Conservation (phyloP, 2,329 filamentous ascomycete species). For the Aspergillus oerlinghausenensis region DNA sequence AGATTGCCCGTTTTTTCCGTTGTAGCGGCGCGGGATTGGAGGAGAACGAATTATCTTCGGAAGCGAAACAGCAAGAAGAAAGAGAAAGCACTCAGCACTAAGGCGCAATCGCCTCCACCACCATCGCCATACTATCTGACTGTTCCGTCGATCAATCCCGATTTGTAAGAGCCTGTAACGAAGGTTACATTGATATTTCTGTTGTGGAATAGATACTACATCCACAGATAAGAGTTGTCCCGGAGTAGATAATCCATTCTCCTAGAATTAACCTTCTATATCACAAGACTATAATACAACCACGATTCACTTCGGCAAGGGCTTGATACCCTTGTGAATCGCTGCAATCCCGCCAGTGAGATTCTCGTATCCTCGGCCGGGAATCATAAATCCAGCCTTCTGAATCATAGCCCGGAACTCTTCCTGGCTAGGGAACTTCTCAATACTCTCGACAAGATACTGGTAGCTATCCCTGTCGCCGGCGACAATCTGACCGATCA, state of each 20-base stretch:
- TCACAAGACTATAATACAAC: not conserved
- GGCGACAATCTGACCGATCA: slow-evolving; percentile 93
- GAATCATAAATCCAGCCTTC: slow-evolving; percentile 75
- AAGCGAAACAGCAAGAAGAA: not conserved
- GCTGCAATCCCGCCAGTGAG: slow-evolving; percentile 88
- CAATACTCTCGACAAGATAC: slow-evolving; percentile 97
- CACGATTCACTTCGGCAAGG: slow-evolving; percentile 20
- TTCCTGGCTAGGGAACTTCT: slow-evolving; percentile 80
- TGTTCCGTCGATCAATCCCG: not conserved
- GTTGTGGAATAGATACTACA: not conserved
- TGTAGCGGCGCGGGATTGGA: not conserved
- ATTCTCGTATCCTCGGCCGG: slow-evolving; percentile 80
- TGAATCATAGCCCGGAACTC: slow-evolving; percentile 63
- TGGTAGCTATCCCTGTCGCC: slow-evolving; percentile 95
- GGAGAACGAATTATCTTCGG: not conserved
- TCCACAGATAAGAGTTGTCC: not conserved
- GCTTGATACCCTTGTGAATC: slow-evolving; percentile 96
- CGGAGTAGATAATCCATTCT: not conserved
- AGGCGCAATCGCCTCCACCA: not conserved
- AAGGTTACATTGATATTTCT: not conserved
- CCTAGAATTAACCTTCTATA: not conserved
- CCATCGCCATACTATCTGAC: not conserved
- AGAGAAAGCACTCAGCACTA: not conserved
- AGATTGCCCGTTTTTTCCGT: no score
- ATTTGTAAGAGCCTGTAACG: not conserved